Percentiles rank a stretch among this genome's conserved stretches.
phyloP scores from a whole-genome alignment of 208 protist genomes.

The Crithidia bombi region DNA sequence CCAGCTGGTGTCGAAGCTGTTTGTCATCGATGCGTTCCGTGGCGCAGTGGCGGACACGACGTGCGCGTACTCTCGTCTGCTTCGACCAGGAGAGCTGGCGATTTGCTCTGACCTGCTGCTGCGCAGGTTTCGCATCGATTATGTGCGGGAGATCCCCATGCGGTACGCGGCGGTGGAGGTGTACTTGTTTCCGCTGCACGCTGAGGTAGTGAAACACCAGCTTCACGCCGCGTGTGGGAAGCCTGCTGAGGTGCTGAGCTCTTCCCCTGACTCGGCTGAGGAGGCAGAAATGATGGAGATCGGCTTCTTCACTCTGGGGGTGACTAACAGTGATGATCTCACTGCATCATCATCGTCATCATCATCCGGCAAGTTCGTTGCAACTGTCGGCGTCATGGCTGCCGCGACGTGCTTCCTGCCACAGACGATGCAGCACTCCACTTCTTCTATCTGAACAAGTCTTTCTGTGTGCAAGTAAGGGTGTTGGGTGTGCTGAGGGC shows the following conservation, averaged over 20 bases:
- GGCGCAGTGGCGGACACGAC: constrained; percentile 29
- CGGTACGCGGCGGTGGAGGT: constrained; percentile 37
- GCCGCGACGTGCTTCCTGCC: constrained; percentile 27
- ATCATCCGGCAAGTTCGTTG: constrained; percentile 30
- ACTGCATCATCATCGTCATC: background rate
- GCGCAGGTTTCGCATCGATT: constrained; percentile 67
- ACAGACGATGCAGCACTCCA: background rate
- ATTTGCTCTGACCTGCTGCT: constrained; percentile 55
- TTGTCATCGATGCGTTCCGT: constrained; percentile 67
- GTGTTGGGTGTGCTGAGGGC: background rate
- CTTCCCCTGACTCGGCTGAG: background rate
- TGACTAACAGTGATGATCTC: constrained; percentile 11
- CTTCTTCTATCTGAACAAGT: constrained; percentile 13
- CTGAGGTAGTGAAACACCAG: constrained; percentile 10
- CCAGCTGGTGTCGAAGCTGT: constrained; percentile 54
- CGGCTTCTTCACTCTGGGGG: constrained; percentile 48
- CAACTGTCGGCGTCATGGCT: constrained; percentile 44
- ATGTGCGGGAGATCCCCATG: constrained; percentile 68
- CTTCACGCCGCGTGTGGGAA: background rate
- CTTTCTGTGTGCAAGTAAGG: background rate
- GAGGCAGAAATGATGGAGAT: constrained; percentile 34
- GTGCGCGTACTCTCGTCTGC: constrained; percentile 40
- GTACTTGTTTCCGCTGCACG: constrained; percentile 30
- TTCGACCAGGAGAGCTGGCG: constrained; percentile 29
- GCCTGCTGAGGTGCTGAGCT: background rate